A percentile compares a stretch with the other conserved stretches of the same genome.
phyloP scores from a whole-genome alignment of 2,329 filamentous ascomycete species.

The Botrytis hyacinthi region DNA sequence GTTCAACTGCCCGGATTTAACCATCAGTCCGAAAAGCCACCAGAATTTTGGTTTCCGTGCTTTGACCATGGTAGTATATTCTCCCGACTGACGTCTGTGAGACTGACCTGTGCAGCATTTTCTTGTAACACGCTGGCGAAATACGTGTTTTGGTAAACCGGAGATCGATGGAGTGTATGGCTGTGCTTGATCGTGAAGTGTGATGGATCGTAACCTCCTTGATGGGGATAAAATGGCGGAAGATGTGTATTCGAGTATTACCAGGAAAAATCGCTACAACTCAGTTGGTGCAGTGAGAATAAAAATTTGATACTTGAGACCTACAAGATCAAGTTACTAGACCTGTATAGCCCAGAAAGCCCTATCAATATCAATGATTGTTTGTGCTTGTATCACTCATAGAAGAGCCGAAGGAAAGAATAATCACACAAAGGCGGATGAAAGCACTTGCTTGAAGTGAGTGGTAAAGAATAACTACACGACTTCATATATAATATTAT shows the following conservation, averaged over 20 bases:
- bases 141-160: background rate
- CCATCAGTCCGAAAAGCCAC: constrained; percentile 14
- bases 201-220: background rate
- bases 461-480: background rate
- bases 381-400: background rate
- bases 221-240: background rate
- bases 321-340: background rate
- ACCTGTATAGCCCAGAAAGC: background rate
- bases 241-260: background rate
- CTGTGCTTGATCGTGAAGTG: background rate
- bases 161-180: background rate
- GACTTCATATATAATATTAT: background rate
- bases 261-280: background rate
- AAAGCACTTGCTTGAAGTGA: background rate
- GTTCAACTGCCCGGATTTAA: constrained; percentile 25
- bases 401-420: background rate
- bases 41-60: background rate
- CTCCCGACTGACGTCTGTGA: background rate
- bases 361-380: background rate
- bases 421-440: background rate
- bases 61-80: background rate
- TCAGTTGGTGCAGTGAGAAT: background rate
- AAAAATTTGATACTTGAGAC: background rate
- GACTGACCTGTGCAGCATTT: background rate
- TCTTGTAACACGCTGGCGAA: background rate